Evolutionary conservation across 345 rosid genomes (phyloP).

Genomic region (Murraya paniculata): DNA sequence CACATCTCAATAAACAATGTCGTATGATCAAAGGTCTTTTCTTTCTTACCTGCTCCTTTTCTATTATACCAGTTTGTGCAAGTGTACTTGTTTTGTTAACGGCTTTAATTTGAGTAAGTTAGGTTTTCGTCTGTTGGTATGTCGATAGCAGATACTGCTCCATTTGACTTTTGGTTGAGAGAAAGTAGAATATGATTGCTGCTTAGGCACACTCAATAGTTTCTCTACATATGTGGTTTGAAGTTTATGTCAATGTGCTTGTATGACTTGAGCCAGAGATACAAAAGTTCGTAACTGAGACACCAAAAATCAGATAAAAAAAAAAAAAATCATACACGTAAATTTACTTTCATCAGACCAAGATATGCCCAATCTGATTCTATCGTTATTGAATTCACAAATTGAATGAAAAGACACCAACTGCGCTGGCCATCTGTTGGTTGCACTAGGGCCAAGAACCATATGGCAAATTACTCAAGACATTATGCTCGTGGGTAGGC

Average conservation of each 20-base stretch:
- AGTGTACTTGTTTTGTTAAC: background rate
- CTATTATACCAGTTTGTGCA: background rate
- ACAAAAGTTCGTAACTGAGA: background rate
- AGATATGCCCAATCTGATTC: background rate
- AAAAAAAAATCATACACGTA: background rate
- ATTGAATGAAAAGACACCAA: background rate
- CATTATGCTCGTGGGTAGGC: background rate
- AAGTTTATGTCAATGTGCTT: background rate
- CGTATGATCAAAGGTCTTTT: background rate
- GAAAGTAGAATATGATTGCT: background rate
- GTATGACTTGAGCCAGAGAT: background rate
- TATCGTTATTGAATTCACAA: background rate
- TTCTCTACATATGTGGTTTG: background rate
- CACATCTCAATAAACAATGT: background rate
- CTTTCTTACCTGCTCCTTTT: background rate
- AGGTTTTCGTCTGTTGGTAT: background rate
- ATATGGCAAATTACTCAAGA: background rate
- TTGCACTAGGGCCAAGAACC: background rate
- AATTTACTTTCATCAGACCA: background rate
- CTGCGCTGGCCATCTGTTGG: background rate
- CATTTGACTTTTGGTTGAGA: background rate
- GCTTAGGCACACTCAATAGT: background rate
- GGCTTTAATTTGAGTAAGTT: background rate
- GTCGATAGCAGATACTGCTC: background rate
- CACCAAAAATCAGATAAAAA: background rate